A percentile compares a stretch with the other conserved stretches of the same genome.
These are phyloP conservation scores for Trichosporon faecale DNA, from an alignment of 1,284 basidiomycete genomes.

Conservation along the genomic window DNA sequence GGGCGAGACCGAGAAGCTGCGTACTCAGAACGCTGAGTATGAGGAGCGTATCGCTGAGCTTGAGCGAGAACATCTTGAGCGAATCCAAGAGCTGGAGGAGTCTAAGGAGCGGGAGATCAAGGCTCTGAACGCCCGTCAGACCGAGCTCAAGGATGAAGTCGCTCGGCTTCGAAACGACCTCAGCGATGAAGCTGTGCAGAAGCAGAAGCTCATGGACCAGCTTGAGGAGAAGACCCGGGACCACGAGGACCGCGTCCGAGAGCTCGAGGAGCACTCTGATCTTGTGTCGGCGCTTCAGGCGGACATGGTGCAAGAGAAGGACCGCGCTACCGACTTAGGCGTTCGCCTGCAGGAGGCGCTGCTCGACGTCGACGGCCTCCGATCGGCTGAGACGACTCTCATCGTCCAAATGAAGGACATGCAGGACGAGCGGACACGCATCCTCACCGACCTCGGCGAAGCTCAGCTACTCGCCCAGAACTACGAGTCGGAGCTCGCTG, in stretches of 20 bases:
- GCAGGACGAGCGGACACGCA: conserved; percentile 68
- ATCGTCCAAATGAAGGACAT: conserved; percentile 61
- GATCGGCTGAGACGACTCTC: conserved; percentile 57
- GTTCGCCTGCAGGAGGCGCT: conserved; percentile 60
- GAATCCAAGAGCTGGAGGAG: conserved; percentile 63
- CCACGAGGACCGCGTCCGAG: conserved; percentile 35
- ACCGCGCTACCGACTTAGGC: conserved; percentile 58
- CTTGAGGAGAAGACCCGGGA: conserved; percentile 37
- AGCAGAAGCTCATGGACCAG: conserved; percentile 41
- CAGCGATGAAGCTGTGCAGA: conserved; percentile 40
- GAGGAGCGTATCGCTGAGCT: conserved; percentile 31
- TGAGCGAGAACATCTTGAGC: conserved; percentile 52
- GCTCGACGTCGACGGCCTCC: conserved; percentile 59
- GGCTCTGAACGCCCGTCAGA: conserved; percentile 65
- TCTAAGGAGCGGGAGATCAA: conserved; percentile 61
- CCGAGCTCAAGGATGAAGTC: conserved; percentile 57
- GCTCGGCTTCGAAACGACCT: conserved; percentile 42
- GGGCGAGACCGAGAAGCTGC: conserved; percentile 10
- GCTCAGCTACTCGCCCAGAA: conserved; percentile 68
- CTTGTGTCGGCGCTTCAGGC: conserved; percentile 39
- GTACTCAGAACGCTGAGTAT: conserved; percentile 28
- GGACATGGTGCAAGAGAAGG: conserved; percentile 58
- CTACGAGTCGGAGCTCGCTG: conserved; percentile 65
- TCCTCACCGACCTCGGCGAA: conserved; percentile 67
- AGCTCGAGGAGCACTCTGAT: conserved; percentile 38